These are phyloP conservation scores for Tillandsia fasciculata DNA, from an alignment of 176 grass and related monocot genomes.

Conservation along the genomic window DNA sequence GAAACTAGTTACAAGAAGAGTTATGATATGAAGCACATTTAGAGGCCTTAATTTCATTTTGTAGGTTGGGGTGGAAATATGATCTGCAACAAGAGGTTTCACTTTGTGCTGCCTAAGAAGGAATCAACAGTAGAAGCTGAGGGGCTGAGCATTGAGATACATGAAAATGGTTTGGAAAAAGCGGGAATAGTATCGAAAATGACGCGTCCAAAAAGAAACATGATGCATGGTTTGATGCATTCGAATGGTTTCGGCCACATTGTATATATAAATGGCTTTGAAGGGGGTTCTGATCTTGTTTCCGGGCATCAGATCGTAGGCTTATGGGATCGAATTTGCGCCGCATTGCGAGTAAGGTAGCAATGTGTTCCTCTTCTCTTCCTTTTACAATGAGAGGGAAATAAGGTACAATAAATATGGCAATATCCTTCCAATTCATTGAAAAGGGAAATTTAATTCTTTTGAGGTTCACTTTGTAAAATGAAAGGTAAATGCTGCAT, in stretches of 20 bases:
- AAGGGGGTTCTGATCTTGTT: slow-evolving; percentile 66
- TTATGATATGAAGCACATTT: background rate
- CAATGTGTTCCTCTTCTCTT: background rate
- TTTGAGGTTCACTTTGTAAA: too few species aligned
- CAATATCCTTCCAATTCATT: background rate
- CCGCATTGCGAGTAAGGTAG: slow-evolving; percentile 57
- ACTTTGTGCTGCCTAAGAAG: slow-evolving; percentile 72
- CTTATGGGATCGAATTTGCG: slow-evolving; percentile 82
- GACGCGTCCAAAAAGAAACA: slow-evolving; percentile 22
- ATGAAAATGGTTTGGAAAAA: slow-evolving; percentile 17
- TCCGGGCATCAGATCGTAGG: slow-evolving; percentile 79
- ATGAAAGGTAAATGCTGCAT: too few species aligned
- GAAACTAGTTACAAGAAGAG: background rate
- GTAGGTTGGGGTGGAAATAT: slow-evolving; percentile 81
- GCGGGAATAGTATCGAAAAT: slow-evolving; percentile 16
- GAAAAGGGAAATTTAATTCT: background rate
- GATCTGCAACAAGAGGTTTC: slow-evolving; percentile 84
- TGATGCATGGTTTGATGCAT: slow-evolving; percentile 80
- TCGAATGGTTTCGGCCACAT: slow-evolving; percentile 88
- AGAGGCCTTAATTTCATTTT: background rate
- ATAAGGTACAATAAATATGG: background rate
- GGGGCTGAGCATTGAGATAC: slow-evolving; percentile 30
- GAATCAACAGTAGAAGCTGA: slow-evolving; percentile 35
- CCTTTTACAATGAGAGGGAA: background rate
- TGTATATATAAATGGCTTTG: slow-evolving; percentile 53